Evolutionary conservation across 805 yeast genomes (phyloP).

Genomic region (Candida boidinii): DNA sequence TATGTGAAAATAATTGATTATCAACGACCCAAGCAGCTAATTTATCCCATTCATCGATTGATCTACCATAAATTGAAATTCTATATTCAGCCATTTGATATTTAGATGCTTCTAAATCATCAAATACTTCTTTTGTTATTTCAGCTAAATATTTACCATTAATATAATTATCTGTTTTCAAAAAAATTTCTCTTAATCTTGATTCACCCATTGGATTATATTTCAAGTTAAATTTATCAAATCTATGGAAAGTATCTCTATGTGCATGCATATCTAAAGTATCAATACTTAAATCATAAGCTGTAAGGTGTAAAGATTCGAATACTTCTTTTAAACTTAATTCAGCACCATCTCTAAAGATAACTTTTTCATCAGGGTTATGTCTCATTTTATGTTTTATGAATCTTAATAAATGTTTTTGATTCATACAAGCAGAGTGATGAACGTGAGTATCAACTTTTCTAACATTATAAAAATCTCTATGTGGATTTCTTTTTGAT

Average conservation of each 20-base stretch:
- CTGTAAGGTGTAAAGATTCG: conserved; percentile 81
- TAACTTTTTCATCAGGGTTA: conserved; percentile 80
- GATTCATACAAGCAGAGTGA: conserved; percentile 99
- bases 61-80: conserved; percentile 89
- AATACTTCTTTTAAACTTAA: conserved; percentile 86
- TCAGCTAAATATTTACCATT: conserved; percentile 88
- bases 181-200: conserved; percentile 88
- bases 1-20: conserved; percentile 82
- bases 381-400: conserved; percentile 92
- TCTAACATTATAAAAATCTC: conserved; percentile 94
- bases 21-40: conserved; percentile 94
- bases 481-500: conserved; percentile 87
- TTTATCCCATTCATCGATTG: conserved; percentile 88
- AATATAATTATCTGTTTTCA: conserved; percentile 91
- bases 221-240: conserved; percentile 93
- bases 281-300: conserved; percentile 92
- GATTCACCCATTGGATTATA: conserved; percentile 99
- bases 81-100: conserved; percentile 97
- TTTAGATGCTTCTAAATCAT: conserved; percentile 89
- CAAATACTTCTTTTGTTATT: conserved; percentile 85
- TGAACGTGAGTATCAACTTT: conserved; percentile 98
- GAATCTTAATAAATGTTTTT: conserved; percentile 88
- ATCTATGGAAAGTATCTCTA: conserved; percentile 94
- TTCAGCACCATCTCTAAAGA: conserved; percentile 84
- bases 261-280: conserved; percentile 99